phyloP scores from a whole-genome alignment of 441 rosid genomes.

The Iberis amara region DNA sequence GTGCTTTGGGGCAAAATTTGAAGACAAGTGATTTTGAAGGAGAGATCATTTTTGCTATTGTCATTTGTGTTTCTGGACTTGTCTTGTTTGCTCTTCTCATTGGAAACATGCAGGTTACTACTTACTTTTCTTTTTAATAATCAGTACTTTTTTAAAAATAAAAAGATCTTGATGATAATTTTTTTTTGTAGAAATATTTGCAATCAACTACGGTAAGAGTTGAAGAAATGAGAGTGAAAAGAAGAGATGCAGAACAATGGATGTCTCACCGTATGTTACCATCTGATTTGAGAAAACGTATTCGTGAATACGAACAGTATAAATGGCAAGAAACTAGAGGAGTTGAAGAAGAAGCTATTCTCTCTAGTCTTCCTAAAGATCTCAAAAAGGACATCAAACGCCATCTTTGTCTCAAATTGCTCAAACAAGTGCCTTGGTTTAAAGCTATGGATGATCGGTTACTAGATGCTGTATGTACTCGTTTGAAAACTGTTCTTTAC shows the following conservation, averaged over 20 bases:
- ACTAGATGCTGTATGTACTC: conserved; percentile 41
- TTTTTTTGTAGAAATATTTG: conserved; percentile 35
- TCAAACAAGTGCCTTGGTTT: conserved; percentile 41
- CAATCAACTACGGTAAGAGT: conserved; percentile 41
- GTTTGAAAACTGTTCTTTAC: conserved; percentile 40
- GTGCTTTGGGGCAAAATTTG: conserved; percentile 43
- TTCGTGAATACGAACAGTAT: conserved; percentile 40
- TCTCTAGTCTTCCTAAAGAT: conserved; percentile 34
- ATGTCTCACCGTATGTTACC: conserved; percentile 52
- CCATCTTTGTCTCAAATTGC: conserved; percentile 32
- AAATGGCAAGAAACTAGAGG: conserved; percentile 40
- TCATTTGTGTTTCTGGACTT: conserved; percentile 40
- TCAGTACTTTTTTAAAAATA: too few relatives aligned
- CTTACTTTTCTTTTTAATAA: not conserved
- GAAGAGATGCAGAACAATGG: conserved; percentile 49
- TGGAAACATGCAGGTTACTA: conserved; percentile 45
- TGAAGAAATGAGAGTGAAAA: conserved; percentile 47
- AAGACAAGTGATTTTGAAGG: conserved; percentile 35
- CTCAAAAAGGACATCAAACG: conserved; percentile 32
- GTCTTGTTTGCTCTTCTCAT: conserved; percentile 46
- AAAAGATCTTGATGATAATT: too few relatives aligned
- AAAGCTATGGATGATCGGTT: conserved; percentile 42
- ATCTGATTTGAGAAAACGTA: conserved; percentile 34
- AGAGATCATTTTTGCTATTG: conserved; percentile 40
- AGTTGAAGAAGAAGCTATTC: conserved; percentile 33